These are phyloP conservation scores for Fragaria nilgerrensis DNA, from an alignment of 306 rosid species.

Conservation along the genomic window DNA sequence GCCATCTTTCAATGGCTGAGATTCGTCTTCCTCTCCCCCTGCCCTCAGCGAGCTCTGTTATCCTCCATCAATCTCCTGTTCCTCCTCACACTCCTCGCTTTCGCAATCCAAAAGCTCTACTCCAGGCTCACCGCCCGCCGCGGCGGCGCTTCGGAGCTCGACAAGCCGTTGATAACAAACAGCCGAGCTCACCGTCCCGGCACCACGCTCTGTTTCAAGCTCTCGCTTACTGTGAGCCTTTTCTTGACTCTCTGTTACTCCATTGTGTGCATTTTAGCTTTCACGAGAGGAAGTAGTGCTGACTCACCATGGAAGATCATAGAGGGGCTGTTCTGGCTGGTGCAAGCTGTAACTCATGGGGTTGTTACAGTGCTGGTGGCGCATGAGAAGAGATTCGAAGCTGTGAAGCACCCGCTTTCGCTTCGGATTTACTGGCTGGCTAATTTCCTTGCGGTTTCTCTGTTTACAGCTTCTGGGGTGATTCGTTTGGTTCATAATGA, in stretches of 20 bases:
- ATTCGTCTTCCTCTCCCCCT: conserved; percentile 75
- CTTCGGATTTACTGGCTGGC: conserved; percentile 72
- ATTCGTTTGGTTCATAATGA: conserved; percentile 46
- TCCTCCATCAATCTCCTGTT: conserved; percentile 51
- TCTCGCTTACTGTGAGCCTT: conserved; percentile 44
- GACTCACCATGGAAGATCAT: conserved; percentile 46
- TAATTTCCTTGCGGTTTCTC: conserved; percentile 37
- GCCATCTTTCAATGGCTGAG: conserved; percentile 52
- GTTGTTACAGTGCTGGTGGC: conserved; percentile 48
- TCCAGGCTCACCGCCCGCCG: conserved; percentile 29
- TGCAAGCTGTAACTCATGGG: conserved; percentile 63
- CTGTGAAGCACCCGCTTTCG: conserved; percentile 57
- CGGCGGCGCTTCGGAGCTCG: conserved; percentile 33
- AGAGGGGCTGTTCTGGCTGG: conserved; percentile 68
- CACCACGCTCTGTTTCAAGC: conserved; percentile 59
- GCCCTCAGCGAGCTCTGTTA: conserved; percentile 76
- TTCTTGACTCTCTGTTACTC: conserved; percentile 44
- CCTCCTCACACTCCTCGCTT: conserved; percentile 42
- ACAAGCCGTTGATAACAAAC: conserved; percentile 48
- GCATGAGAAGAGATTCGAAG: conserved; percentile 62
- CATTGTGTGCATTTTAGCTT: conserved; percentile 42
- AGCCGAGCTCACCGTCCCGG: conserved; percentile 9
- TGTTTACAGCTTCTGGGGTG: conserved; percentile 64
- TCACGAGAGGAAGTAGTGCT: conserved; percentile 25
- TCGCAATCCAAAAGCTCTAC: conserved; percentile 53